Evolutionary conservation across 2,329 filamentous ascomycete species (phyloP), one percentile per base, ranked within the genome.

Genomic region (Colletotrichum plurivorum): DNA sequence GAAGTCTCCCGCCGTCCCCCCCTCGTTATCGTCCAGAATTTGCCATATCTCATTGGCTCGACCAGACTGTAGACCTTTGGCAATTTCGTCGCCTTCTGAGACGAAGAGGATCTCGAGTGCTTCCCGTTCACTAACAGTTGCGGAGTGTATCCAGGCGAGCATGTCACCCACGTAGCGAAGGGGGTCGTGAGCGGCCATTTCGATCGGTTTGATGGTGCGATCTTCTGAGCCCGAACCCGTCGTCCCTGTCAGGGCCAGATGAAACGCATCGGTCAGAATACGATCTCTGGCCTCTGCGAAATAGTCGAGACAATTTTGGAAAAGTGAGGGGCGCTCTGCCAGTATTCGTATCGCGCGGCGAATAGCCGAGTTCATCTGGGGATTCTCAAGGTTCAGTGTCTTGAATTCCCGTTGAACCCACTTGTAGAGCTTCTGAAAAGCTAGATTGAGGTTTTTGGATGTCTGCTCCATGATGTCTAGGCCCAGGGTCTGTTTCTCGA

Each of bases 321-420:
- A 98, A 2, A 98, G 84, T 3, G 93, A 92, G 1, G 96, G 96
- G 36, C 95, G 85, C 78, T 98, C 96, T 13, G 96, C 94, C 18
- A 99, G 85, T 12, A 97, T 93, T 56, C 94, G 89, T 46, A 99
- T 85, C 22, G 94, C 94, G 64, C 91, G 89, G 59, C 95, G 89
- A 71, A 99, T 95, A 0, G 93, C 91, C 20, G 91, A 88, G 76
- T 93, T 95, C 78, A 98, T 95, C 75, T 97, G 95, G 0, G 95
- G 95, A 73, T 97, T 97, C 76, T 99, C 96, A 9, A 98, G 87
- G 77, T 98, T 97, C 58, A 98, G 82, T 0, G 91, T 92, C 78
- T 95, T 97, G 82, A 99, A 97, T 75, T 98, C 94, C 68, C 93
- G 91, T 78, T 98, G 95, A 20, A 97, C 91, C 95, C 95, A 99